phyloP scores from a whole-genome alignment of 2,329 filamentous ascomycete genomes.

The Leptographium flavum region DNA sequence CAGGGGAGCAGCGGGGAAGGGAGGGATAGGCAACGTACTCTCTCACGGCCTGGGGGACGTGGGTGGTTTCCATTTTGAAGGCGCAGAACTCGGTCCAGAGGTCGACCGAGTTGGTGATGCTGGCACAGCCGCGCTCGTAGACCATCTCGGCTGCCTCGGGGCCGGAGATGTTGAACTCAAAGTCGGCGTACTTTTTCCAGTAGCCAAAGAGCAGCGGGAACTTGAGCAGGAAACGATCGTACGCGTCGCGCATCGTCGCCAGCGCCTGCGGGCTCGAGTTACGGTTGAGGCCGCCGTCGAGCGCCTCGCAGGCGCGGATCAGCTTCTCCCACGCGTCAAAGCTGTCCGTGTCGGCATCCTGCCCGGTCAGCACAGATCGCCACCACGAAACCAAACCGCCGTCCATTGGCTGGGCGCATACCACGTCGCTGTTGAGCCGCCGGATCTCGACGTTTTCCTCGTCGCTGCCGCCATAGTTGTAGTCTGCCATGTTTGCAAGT shows the following conservation, averaged over 20 bases:
- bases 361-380: not conserved
- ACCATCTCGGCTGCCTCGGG: constrained; percentile 97
- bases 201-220: constrained; percentile 95
- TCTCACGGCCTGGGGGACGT: constrained; percentile 90
- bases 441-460: constrained; percentile 74
- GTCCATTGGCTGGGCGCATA: constrained; percentile 28
- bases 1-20: not conserved
- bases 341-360: constrained; percentile 66
- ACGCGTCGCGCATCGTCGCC: constrained; percentile 70
- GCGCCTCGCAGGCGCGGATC: constrained; percentile 63
- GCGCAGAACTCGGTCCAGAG: constrained; percentile 95
- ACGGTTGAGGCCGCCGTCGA: constrained; percentile 87
- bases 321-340: constrained; percentile 94
- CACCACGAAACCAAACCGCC: not conserved
- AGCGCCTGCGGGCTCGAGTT: constrained; percentile 95
- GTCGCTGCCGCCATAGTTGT: constrained; percentile 58
- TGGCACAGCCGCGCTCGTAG: constrained; percentile 88
- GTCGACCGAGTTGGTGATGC: constrained; percentile 86
- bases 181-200: constrained; percentile 98
- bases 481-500: constrained; percentile 47
- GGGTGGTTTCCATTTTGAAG: constrained; percentile 96
- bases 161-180: constrained; percentile 92
- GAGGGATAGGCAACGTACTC: constrained; percentile 64
- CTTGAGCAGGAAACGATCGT: constrained; percentile 85
- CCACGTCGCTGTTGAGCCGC: constrained; percentile 64